Base-by-base conservation (phyloP, 208 protist genomes). In the Leishmania aethiopica region DNA sequence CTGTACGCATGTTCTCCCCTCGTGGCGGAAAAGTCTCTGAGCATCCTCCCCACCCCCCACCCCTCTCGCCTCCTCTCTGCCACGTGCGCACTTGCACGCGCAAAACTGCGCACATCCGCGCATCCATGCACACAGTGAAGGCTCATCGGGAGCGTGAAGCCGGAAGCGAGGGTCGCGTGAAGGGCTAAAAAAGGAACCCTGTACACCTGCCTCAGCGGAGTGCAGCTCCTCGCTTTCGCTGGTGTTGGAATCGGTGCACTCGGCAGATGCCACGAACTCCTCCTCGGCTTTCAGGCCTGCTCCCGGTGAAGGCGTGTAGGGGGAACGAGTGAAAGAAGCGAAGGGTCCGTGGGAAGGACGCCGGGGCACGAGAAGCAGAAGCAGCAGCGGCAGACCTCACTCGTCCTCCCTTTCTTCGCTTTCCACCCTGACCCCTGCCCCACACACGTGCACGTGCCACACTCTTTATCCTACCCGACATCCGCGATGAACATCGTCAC, bases 401-500 rank as follows among this genome's bases (percentile, higher is more conserved):
- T 47, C 66, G 40, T 45, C 17, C 19, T 3, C 19, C 40, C 19
- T 35, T 35, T n/a, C 8, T 57, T 47, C 53, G 22, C 49, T 17
- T 45, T 64, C 22, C 19, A 17, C 4, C n/a, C 49, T n/a, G 60
- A 37, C 0, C 25, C n/a, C 10, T 47, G 55, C 4, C 25, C 0
- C 22, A 37, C 57, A 22, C 22, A 19, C 55, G 7, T 51, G 47
- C 37, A 0, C 8, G 17, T 53, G 2, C 40, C 37, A 7, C 40
- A 35, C 55, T 70, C 51, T 45, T 19, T 51, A 25, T 47, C 70
- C 51, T 11, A 55, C 37, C 76, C 32, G 69, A 7, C 69, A 35
- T 73, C 42, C 1, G 22, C 13, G 40, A 95, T 97, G 94, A 94
- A 97, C 75, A 82, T 96, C 71, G 83, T 97, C n/a, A 94, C 94